Evolutionary conservation across 1,139 yeast species (phyloP).

Genomic region (Geotrichum cucujoidarum): DNA sequence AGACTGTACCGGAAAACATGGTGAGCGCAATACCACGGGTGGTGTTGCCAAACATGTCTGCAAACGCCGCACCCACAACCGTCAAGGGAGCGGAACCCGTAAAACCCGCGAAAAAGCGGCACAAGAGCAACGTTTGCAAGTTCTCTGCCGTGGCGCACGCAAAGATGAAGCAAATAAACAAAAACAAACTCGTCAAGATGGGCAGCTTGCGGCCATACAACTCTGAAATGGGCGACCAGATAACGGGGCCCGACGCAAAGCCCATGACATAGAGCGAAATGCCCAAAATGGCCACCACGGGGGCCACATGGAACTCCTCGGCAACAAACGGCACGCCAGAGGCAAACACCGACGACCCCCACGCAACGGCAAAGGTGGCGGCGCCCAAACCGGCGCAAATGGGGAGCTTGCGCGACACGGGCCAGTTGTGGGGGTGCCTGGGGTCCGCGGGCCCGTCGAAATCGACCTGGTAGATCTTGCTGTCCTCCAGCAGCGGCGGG

Average conservation of each 20-base stretch:
- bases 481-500: constrained; percentile 47
- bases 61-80: constrained; percentile 77
- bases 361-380: constrained; percentile 39
- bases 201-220: constrained; percentile 64
- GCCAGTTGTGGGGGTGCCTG: constrained; percentile 47
- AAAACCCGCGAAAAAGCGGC: constrained; percentile 72
- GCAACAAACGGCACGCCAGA: constrained; percentile 35
- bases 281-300: constrained; percentile 43
- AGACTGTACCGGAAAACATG: constrained; percentile 61
- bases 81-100: constrained; percentile 78
- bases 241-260: constrained; percentile 74
- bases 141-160: constrained; percentile 72
- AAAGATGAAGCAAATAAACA: constrained; percentile 57
- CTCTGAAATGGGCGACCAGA: constrained; percentile 81
- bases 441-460: constrained; percentile 53
- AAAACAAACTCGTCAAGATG: constrained; percentile 49
- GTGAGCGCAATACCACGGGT: constrained; percentile 66
- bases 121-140: constrained; percentile 63
- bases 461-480: constrained; percentile 46
- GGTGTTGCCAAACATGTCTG: constrained; percentile 61
- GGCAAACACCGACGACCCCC: constrained; percentile 45
- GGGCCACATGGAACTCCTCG: constrained; percentile 31
- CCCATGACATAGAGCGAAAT: constrained; percentile 72
- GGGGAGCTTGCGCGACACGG: constrained; percentile 35
- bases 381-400: constrained; percentile 36